Percentiles rank a stretch among this genome's conserved stretches.
These are phyloP conservation scores for Psilocybe cyanescens DNA, from an alignment of 768 basidiomycete species.

Conservation along the genomic window DNA sequence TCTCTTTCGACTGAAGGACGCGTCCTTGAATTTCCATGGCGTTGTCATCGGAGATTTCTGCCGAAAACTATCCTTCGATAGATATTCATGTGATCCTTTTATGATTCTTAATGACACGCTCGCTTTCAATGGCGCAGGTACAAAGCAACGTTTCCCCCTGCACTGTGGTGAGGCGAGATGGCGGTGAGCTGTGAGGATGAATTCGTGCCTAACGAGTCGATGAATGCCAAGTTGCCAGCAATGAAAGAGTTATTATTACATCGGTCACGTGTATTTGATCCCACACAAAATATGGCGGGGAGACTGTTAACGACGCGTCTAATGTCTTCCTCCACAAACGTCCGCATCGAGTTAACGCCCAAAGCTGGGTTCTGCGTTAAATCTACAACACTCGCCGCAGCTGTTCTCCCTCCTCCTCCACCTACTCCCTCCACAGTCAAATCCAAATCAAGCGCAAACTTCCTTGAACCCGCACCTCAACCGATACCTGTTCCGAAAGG, in stretches of 20 bases:
- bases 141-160: no score
- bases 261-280: background rate
- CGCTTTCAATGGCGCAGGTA: no score
- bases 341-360: constrained; percentile 52
- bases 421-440: constrained; percentile 1
- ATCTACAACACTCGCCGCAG: constrained; percentile 47
- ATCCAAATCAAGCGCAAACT: constrained; percentile 17
- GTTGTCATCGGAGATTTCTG: constrained; percentile 9
- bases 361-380: constrained; percentile 76
- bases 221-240: background rate
- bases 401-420: constrained; percentile 33
- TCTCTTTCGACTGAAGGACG: no score
- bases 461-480: constrained; percentile 29
- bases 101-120: no score
- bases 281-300: background rate
- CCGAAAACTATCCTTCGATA: constrained; percentile 6
- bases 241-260: no score
- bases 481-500: constrained; percentile 45
- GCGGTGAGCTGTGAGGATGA: no score
- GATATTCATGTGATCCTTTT: background rate
- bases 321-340: constrained; percentile 11
- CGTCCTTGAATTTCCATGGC: background rate
- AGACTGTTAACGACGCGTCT: background rate
- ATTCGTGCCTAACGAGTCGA: no score
- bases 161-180: no score